Evolutionary conservation across 2,329 filamentous ascomycete genomes (phyloP).

Genomic region (Colletotrichum spinosum): DNA sequence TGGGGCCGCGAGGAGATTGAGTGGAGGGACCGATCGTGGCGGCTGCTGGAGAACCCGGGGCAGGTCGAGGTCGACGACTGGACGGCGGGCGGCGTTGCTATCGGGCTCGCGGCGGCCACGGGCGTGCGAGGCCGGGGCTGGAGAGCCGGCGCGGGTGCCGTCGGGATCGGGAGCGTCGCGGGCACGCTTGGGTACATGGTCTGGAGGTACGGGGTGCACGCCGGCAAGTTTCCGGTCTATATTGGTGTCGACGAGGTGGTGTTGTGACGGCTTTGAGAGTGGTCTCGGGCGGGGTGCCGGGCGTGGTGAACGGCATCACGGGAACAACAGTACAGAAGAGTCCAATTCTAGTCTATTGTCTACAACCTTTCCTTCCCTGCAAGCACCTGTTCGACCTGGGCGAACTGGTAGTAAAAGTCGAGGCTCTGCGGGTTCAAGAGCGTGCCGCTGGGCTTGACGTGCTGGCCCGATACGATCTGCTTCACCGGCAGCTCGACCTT

Average conservation of each 20-base stretch:
- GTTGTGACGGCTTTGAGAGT: not conserved
- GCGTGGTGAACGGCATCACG: too few relatives aligned
- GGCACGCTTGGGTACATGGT: conserved; percentile 62
- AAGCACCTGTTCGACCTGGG: conserved; percentile 73
- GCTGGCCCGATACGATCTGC: conserved; percentile 82
- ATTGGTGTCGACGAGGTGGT: conserved; percentile 21
- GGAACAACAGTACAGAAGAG: too few relatives aligned
- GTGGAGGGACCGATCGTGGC: conserved; percentile 73
- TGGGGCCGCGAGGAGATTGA: conserved; percentile 67
- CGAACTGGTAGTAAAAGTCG: conserved; percentile 84
- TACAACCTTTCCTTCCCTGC: conserved; percentile 61
- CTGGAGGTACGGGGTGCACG: conserved; percentile 62
- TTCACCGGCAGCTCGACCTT: conserved; percentile 89
- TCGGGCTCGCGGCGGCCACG: conserved; percentile 44
- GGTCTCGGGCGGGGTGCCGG: too few relatives aligned
- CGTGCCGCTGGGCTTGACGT: conserved; percentile 80
- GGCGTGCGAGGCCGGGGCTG: conserved; percentile 45
- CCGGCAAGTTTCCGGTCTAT: conserved; percentile 51
- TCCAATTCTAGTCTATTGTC: conserved; percentile 3
- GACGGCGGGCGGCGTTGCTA: conserved; percentile 57
- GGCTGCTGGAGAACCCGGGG: conserved; percentile 67
- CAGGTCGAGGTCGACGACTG: conserved; percentile 70
- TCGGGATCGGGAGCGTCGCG: conserved; percentile 60
- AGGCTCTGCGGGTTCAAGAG: conserved; percentile 81
- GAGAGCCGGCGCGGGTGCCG: conserved; percentile 56